Conservation (phyloP, 352 stramenopile genomes). For the Globisporangium splendens region DNA sequence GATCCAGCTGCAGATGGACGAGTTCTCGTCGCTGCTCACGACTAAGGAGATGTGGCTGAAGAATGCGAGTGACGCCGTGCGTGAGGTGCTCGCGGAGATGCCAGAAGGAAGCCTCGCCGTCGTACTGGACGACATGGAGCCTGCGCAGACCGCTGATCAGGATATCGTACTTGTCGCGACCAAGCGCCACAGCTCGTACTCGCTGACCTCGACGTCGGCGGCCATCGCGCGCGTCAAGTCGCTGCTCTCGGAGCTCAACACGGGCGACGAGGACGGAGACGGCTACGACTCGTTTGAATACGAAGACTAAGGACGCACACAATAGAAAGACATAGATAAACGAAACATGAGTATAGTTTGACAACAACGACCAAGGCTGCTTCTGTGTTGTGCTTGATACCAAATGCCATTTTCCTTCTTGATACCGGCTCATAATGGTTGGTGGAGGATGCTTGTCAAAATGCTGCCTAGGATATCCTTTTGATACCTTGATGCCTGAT, state of each 20-base stretch:
- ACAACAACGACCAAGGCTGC: background rate
- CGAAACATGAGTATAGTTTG: too few species aligned
- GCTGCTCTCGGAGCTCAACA: conserved; percentile 67
- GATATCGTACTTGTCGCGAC: conserved; percentile 60
- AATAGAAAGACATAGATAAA: background rate
- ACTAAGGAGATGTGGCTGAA: conserved; percentile 78
- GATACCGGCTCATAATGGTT: too few species aligned
- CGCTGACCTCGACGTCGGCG: conserved; percentile 52
- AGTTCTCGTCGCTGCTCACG: conserved; percentile 60
- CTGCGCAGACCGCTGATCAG: conserved; percentile 64
- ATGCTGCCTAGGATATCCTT: too few species aligned
- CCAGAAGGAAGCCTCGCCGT: conserved; percentile 60
- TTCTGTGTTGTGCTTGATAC: background rate
- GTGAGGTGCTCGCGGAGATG: conserved; percentile 44
- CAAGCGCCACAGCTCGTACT: conserved; percentile 80
- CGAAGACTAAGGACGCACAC: conserved; percentile 31
- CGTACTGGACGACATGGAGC: conserved; percentile 79
- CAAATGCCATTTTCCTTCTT: too few species aligned
- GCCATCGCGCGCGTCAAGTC: conserved; percentile 69
- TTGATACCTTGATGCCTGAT: too few species aligned
- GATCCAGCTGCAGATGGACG: conserved; percentile 51
- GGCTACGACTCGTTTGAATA: conserved; percentile 81
- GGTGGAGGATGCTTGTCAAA: too few species aligned
- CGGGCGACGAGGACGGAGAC: conserved; percentile 48
- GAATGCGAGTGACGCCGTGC: conserved; percentile 56